These are phyloP conservation scores for Aspergillus diversus DNA, from an alignment of 495 filamentous ascomycete genomes.

Conservation along the genomic window DNA sequence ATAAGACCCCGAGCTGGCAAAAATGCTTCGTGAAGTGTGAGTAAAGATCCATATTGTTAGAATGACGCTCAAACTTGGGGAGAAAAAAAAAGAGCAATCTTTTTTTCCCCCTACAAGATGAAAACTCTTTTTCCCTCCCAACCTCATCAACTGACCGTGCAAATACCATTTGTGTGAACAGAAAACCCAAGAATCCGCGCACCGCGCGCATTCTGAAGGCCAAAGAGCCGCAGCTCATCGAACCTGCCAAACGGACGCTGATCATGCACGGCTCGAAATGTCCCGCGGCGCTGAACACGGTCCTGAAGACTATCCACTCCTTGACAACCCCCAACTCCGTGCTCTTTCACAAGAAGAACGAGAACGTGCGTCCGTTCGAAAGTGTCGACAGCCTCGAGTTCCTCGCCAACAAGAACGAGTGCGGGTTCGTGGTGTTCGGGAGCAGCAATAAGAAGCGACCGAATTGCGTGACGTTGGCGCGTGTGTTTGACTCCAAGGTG, in stretches of 20 bases:
- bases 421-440: slow-evolving; percentile 76
- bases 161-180: slow-evolving; percentile 37
- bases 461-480: slow-evolving; percentile 80
- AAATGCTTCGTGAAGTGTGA: slow-evolving; percentile 44
- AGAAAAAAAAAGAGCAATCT: not conserved
- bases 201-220: slow-evolving; percentile 92
- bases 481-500: slow-evolving; percentile 81
- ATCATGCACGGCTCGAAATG: slow-evolving; percentile 84
- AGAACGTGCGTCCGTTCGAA: slow-evolving; percentile 87
- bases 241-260: slow-evolving; percentile 85
- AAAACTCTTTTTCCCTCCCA: not conserved
- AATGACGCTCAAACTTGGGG: not conserved
- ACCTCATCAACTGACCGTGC: slow-evolving; percentile 2
- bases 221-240: slow-evolving; percentile 81
- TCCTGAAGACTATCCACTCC: slow-evolving; percentile 78
- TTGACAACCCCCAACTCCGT: slow-evolving; percentile 77
- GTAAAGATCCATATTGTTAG: slow-evolving; percentile 16
- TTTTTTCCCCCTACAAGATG: not conserved
- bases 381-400: slow-evolving; percentile 85
- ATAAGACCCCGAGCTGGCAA: slow-evolving; percentile 11
- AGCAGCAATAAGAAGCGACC: slow-evolving; percentile 91
- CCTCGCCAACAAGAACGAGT: slow-evolving; percentile 94
- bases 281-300: slow-evolving; percentile 75
- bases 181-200: slow-evolving; percentile 91
- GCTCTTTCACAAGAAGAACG: slow-evolving; percentile 95